A percentile compares a stretch with the other conserved stretches of the same genome.
Conservation (phyloP, 2,329 filamentous ascomycete species). For the Botryotinia narcissicola region DNA sequence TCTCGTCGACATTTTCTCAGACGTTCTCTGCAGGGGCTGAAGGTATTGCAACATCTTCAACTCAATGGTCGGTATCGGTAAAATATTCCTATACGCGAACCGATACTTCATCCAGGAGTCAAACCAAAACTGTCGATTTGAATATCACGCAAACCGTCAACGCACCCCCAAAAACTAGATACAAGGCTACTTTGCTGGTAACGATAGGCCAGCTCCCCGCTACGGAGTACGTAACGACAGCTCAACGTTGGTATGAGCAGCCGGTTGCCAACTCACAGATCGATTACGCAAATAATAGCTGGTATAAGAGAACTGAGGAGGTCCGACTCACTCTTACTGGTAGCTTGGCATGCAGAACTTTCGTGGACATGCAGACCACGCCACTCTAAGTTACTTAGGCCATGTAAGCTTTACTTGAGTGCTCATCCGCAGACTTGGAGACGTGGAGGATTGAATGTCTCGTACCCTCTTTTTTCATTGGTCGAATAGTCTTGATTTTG, state of each 20-base stretch:
- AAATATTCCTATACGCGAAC: background rate
- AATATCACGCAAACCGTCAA: background rate
- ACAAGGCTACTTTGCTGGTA: background rate
- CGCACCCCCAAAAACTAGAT: background rate
- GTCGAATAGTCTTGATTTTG: background rate
- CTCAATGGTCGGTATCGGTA: background rate
- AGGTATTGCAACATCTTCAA: background rate
- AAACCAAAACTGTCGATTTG: background rate
- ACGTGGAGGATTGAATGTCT: background rate
- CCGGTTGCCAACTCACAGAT: background rate
- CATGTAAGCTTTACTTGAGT: background rate
- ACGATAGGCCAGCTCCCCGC: background rate
- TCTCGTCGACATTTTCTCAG: background rate
- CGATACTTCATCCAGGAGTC: background rate
- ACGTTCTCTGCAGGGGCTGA: background rate
- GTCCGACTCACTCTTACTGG: background rate
- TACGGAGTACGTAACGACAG: background rate
- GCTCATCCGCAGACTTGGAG: background rate
- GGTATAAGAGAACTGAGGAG: background rate
- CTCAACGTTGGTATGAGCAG: background rate
- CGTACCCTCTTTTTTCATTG: background rate
- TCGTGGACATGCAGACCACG: background rate
- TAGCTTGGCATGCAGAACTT: background rate
- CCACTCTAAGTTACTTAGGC: conserved; percentile 2
- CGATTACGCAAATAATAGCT: background rate